These are phyloP conservation scores for Aspergillus coremiiformis DNA, from an alignment of 495 filamentous ascomycete genomes.

Conservation along the genomic window DNA sequence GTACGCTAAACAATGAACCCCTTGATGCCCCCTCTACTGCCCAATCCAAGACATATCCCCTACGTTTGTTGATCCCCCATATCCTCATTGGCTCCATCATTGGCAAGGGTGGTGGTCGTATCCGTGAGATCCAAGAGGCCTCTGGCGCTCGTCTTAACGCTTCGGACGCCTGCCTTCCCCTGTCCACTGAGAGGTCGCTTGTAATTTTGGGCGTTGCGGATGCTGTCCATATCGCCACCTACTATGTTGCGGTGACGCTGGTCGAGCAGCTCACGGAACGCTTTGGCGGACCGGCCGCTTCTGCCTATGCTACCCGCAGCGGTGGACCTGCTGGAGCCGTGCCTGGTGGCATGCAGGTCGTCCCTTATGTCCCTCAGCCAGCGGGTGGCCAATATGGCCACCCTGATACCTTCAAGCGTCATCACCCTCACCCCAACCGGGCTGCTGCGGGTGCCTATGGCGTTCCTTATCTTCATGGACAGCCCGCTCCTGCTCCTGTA, in stretches of 20 bases:
- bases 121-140: conserved; percentile 97
- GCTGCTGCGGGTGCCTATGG: conserved; percentile 57
- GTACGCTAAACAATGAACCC: conserved; percentile 94
- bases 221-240: conserved; percentile 96
- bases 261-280: conserved; percentile 94
- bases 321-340: conserved; percentile 88
- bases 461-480: conserved; percentile 63
- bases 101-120: conserved; percentile 87
- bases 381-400: conserved; percentile 87
- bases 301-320: conserved; percentile 91
- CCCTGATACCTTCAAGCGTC: conserved; percentile 75
- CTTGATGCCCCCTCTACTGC: conserved; percentile 76
- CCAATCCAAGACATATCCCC: conserved; percentile 93
- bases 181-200: conserved; percentile 94
- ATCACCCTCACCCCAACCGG: conserved; percentile 58
- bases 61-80: conserved; percentile 91
- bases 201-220: conserved; percentile 86
- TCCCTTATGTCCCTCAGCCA: conserved; percentile 89
- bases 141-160: conserved; percentile 95
- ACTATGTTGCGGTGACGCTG: conserved; percentile 93
- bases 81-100: conserved; percentile 98
- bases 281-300: conserved; percentile 91
- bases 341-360: conserved; percentile 94
- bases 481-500: conserved; percentile 53
- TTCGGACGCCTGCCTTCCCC: conserved; percentile 84